A percentile compares a stretch with the other conserved stretches of the same genome.
Conservation (phyloP, 208 protist species). For the Spongospora subterranea region DNA sequence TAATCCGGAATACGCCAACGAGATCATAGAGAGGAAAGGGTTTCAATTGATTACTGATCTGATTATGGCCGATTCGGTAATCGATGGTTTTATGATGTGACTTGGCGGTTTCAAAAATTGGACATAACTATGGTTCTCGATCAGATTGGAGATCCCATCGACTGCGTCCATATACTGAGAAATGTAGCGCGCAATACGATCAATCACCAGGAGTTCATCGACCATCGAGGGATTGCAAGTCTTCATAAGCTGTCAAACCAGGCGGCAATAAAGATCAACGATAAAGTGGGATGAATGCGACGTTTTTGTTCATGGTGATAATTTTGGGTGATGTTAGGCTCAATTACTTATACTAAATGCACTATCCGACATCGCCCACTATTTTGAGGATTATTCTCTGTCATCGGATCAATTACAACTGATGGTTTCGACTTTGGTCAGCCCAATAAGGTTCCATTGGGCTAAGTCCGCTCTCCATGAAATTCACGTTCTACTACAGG, state of each 20-base stretch:
- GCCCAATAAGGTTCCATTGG: background rate
- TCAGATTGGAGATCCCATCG: constrained; percentile 35
- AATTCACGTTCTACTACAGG: background rate
- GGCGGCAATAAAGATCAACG: background rate
- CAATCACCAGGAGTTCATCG: constrained; percentile 36
- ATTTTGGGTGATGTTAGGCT: background rate
- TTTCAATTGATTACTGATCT: constrained; percentile 10
- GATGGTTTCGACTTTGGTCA: background rate
- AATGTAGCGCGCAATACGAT: constrained; percentile 23
- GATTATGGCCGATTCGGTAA: constrained; percentile 28
- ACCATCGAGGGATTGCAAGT: background rate
- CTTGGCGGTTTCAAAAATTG: background rate
- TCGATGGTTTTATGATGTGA: too few species aligned
- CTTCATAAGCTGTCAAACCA: constrained; percentile 8
- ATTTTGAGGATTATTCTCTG: constrained; percentile 38
- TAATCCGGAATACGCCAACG: constrained; percentile 44
- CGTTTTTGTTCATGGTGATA: background rate
- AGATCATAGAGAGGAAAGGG: background rate
- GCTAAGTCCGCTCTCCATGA: background rate
- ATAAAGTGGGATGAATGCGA: background rate
- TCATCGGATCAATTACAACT: background rate
- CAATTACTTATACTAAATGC: constrained; percentile 18
- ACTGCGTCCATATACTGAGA: constrained; percentile 53
- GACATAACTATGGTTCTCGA: background rate
- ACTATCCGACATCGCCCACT: constrained; percentile 46